phyloP scores from a whole-genome alignment of 2,329 filamentous ascomycete genomes.

The Tolypocladium guangdongense region DNA sequence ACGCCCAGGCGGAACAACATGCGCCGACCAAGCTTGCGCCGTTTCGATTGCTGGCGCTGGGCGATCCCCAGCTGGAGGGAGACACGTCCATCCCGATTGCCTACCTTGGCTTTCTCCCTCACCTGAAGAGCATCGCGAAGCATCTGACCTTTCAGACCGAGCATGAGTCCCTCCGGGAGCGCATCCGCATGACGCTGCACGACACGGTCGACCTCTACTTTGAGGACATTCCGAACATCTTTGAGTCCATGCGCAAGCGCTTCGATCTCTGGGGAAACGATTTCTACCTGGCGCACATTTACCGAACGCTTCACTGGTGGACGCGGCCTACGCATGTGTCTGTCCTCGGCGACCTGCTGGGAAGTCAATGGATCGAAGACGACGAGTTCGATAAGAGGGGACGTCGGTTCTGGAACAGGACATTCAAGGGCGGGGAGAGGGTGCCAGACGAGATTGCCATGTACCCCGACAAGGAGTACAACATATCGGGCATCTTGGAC shows the following conservation, averaged over 20 bases:
- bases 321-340: conserved; percentile 74
- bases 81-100: conserved; percentile 67
- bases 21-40: conserved; percentile 41
- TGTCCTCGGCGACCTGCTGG: conserved; percentile 82
- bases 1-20: conserved; percentile 9
- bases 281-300: conserved; percentile 88
- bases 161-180: conserved; percentile 37
- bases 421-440: conserved; percentile 58
- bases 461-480: conserved; percentile 37
- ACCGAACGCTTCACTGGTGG: conserved; percentile 76
- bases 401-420: conserved; percentile 66
- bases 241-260: conserved; percentile 62
- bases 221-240: conserved; percentile 56
- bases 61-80: conserved; percentile 88
- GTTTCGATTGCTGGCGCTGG: conserved; percentile 78
- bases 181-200: conserved; percentile 42
- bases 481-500: conserved; percentile 37
- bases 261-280: conserved; percentile 91
- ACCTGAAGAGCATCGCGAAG: conserved; percentile 34
- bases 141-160: conserved; percentile 36
- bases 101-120: conserved; percentile 41
- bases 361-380: conserved; percentile 89
- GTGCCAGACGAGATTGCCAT: conserved; percentile 46
- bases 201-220: conserved; percentile 50
- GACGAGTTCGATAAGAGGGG: conserved; percentile 70